A percentile compares a stretch with the other conserved stretches of the same genome.
phyloP scores from a whole-genome alignment of 2,329 filamentous ascomycete genomes.

The Magnaporthiopsis incrustans region DNA sequence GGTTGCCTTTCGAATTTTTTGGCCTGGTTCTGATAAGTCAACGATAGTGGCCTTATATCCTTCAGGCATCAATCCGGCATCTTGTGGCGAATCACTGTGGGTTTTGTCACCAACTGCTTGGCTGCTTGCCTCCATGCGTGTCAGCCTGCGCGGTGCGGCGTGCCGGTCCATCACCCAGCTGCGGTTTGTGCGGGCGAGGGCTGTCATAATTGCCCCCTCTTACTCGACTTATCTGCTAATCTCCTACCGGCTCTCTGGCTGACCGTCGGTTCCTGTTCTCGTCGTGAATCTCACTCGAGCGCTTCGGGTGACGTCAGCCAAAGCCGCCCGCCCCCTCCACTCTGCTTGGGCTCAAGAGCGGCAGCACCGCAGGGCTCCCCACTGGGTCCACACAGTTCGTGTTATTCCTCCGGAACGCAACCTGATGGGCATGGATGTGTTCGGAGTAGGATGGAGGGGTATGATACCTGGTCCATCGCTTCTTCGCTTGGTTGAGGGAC shows the following conservation, averaged over 20 bases:
- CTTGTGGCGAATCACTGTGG: slow-evolving; percentile 4
- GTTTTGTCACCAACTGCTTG: background rate
- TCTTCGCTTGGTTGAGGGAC: too few species aligned
- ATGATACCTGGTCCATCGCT: too few species aligned
- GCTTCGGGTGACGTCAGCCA: background rate
- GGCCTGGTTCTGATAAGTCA: slow-evolving; percentile 5
- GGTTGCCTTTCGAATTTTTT: slow-evolving; percentile 4
- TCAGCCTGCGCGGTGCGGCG: background rate
- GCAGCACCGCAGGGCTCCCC: background rate
- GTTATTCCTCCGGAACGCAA: background rate
- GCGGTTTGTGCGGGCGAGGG: background rate
- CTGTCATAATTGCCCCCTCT: background rate
- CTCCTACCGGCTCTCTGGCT: background rate
- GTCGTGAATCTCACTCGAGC: background rate
- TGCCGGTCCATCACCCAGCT: background rate
- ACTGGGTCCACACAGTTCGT: background rate
- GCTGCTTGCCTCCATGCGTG: background rate
- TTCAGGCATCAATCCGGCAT: background rate
- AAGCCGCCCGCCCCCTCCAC: background rate
- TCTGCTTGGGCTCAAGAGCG: too few species aligned
- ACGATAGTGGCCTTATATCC: slow-evolving; percentile 3
- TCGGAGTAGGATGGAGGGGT: too few species aligned
- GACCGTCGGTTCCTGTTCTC: background rate
- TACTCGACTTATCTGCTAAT: background rate
- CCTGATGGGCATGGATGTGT: too few species aligned